Percentiles rank a stretch among this genome's conserved stretches.
Evolutionary conservation across 2,329 filamentous ascomycete species (phyloP).

Genomic region (Tolypocladium cylindrosporum): DNA sequence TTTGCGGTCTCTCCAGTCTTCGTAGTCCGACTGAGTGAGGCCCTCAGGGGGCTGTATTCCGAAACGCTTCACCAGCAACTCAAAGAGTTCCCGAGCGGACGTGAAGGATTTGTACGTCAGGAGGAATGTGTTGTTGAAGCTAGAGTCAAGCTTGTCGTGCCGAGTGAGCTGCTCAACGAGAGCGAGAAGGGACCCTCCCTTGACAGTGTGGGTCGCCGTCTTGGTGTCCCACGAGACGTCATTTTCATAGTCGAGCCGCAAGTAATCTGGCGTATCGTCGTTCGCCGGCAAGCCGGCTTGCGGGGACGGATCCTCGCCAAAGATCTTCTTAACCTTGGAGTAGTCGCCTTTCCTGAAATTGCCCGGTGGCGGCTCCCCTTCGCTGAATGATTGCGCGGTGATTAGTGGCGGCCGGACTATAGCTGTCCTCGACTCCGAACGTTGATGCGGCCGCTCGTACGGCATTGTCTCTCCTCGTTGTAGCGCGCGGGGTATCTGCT

Average conservation of each 20-base stretch:
- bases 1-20: constrained; percentile 85
- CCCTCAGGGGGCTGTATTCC: constrained; percentile 85
- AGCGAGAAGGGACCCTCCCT: constrained; percentile 79
- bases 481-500: constrained; percentile 38
- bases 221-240: constrained; percentile 89
- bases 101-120: constrained; percentile 96
- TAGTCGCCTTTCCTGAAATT: constrained; percentile 50
- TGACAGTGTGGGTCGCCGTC: constrained; percentile 62
- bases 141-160: constrained; percentile 90
- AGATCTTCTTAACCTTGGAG: constrained; percentile 56
- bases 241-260: constrained; percentile 77
- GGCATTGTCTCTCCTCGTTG: constrained; percentile 49
- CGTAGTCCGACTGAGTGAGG: constrained; percentile 63
- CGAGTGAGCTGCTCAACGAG: constrained; percentile 91
- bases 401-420: constrained; percentile 35
- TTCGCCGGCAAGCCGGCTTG: constrained; percentile 35
- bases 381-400: constrained; percentile 53
- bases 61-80: constrained; percentile 84
- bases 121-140: constrained; percentile 95
- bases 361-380: constrained; percentile 42
- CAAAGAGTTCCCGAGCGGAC: constrained; percentile 79
- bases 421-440: constrained; percentile 43
- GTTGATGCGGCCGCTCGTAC: constrained; percentile 44
- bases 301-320: constrained; percentile 53
- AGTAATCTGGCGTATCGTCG: constrained; percentile 74